Base-by-base conservation (phyloP, 2,329 filamentous ascomycete species). In the Aureobasidium lini region DNA sequence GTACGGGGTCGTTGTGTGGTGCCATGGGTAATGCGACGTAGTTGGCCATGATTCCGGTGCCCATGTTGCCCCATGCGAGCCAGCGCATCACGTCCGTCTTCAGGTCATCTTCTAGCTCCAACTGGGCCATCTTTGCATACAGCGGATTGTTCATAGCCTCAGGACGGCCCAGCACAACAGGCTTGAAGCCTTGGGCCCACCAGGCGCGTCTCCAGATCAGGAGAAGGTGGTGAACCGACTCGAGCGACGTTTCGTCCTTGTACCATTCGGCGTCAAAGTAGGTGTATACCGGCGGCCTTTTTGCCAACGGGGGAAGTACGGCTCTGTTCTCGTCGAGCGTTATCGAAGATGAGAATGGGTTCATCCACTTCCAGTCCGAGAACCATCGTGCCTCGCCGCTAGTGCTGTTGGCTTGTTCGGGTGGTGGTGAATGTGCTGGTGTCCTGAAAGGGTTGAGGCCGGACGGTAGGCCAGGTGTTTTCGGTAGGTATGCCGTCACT, bases 61-160 rank as follows among this genome's bases (percentile, higher is more conserved):
- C 87, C 89, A 96, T 94, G 61, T 87, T 86, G 57, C 90, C 90
- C 92, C 93, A 99, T 0, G 93, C 93, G 62, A 96, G 76, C 91
- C 91, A 96, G 64, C 88, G 81, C 78, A 89, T 85, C 34, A 96
- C 68, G 63, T 95, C 89, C 13, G 75, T 76, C 70, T 87, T 85
- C 61, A 94, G 72, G 1, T 75, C 77, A 0, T 79, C 70, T n/a
- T 85, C 79, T 32, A 91, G 68, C n/a, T 83, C 75, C 60, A 84
- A 72, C 23, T 73, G 70, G 71, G 91, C 86, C 57, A 95, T 76
- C 57, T 85, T 79, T 64, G 85, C 79, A 70, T 93, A 96, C 18
- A 89, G 75, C 1, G 89, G 89, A 69, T 96, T 94, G 68, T 85
- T 85, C 79, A 86, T 88, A 16, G 92, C 91, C 70, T 97, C 93